These are phyloP conservation scores for Colletotrichum echinochloae DNA, from an alignment of 2,329 filamentous ascomycete species.

Conservation along the genomic window DNA sequence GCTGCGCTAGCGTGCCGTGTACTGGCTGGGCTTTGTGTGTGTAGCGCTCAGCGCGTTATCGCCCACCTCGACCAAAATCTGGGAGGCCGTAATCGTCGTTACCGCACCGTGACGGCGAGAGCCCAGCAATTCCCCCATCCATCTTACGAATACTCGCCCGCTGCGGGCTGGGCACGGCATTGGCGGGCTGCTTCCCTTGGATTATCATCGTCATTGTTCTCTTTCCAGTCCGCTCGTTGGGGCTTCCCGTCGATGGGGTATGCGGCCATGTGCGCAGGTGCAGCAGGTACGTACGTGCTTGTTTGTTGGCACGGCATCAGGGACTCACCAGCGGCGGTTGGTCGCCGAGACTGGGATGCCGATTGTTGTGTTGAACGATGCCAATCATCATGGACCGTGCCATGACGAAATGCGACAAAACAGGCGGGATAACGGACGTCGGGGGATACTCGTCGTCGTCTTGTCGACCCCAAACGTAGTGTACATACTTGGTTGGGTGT, in stretches of 20 bases:
- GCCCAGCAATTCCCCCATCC: slow-evolving; percentile 1
- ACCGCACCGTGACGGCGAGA: neutral
- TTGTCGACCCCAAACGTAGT: neutral
- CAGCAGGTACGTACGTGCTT: neutral
- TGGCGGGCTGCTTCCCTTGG: neutral
- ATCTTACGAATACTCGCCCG: neutral
- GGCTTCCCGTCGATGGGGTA: neutral
- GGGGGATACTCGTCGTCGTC: slow-evolving; percentile 1
- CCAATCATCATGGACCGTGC: neutral
- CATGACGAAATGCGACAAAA: neutral
- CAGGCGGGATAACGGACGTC: neutral
- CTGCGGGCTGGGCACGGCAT: slow-evolving; percentile 1
- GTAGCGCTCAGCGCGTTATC: slow-evolving; percentile 1
- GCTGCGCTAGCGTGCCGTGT: too few relatives aligned
- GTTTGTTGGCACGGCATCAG: neutral
- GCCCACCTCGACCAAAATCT: neutral
- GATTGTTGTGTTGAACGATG: neutral
- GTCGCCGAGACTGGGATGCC: neutral
- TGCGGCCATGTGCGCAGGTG: neutral
- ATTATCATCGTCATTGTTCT: neutral
- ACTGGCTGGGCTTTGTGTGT: neutral
- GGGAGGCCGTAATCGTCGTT: neutral
- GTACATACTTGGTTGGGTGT: neutral
- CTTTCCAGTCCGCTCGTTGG: neutral
- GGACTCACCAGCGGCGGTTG: neutral